Evolutionary conservation across 352 stramenopile genomes (phyloP).

Genomic region (Phytophthora meadii): DNA sequence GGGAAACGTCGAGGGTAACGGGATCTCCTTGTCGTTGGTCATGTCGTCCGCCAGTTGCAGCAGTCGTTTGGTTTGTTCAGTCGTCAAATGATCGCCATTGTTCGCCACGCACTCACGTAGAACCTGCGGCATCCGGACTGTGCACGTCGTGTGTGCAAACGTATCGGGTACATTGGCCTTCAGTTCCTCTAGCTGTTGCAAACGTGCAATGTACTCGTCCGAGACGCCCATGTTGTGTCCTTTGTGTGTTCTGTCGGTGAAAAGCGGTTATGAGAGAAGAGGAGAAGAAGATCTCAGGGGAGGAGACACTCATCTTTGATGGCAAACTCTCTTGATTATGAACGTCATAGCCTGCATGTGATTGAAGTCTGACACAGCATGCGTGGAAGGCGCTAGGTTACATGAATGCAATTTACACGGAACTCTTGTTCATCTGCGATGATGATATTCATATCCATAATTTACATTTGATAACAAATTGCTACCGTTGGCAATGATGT

Average conservation of each 20-base stretch:
- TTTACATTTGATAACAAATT: too few relatives aligned
- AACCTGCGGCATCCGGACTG: conserved; percentile 54
- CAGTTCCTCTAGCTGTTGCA: conserved; percentile 43
- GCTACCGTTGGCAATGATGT: too few relatives aligned
- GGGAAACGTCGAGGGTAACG: conserved; percentile 39
- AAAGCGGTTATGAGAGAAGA: conserved; percentile 1
- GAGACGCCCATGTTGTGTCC: conserved; percentile 20
- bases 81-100: conserved; percentile 44
- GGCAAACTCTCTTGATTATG: not conserved
- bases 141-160: conserved; percentile 63
- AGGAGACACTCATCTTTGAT: conserved; percentile 21
- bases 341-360: too few relatives aligned
- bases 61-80: conserved; percentile 33
- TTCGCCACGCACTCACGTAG: conserved; percentile 57
- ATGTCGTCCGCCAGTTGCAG: conserved; percentile 52
- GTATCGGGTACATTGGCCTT: conserved; percentile 41
- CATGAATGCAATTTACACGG: too few relatives aligned
- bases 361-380: too few relatives aligned
- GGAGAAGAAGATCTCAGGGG: not conserved
- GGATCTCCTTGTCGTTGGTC: conserved; percentile 42
- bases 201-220: conserved; percentile 43
- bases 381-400: too few relatives aligned
- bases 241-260: not conserved
- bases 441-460: too few relatives aligned
- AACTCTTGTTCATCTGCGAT: too few relatives aligned